A percentile compares a stretch with the other conserved stretches of the same genome.
Conservation (phyloP, 2,329 filamentous ascomycete species). For the Sarocladiaceae sp. region DNA sequence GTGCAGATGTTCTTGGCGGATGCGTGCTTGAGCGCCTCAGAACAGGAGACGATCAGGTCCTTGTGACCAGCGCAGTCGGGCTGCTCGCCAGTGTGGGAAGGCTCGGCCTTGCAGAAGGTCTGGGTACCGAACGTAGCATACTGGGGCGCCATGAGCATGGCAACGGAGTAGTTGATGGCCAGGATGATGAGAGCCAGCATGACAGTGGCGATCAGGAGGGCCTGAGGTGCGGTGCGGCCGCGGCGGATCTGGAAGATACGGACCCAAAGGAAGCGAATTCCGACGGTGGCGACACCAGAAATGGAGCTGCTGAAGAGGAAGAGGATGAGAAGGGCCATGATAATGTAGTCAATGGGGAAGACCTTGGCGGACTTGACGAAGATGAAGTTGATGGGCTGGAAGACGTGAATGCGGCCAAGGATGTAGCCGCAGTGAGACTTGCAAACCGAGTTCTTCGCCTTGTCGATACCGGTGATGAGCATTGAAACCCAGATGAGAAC, state of each 20-base stretch:
- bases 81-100: conserved; percentile 54
- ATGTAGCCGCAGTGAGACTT: conserved; percentile 89
- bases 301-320: conserved; percentile 87
- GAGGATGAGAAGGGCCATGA: conserved; percentile 78
- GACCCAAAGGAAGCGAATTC: conserved; percentile 95
- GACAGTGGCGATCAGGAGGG: conserved; percentile 82
- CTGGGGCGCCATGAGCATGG: conserved; percentile 91
- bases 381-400: conserved; percentile 74
- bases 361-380: conserved; percentile 67
- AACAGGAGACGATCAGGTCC: conserved; percentile 73
- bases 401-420: conserved; percentile 77
- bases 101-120: conserved; percentile 77
- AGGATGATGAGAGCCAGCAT: conserved; percentile 85
- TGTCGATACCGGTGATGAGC: conserved; percentile 93
- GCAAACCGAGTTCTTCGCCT: conserved; percentile 91
- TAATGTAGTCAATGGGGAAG: conserved; percentile 87
- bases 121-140: conserved; percentile 93
- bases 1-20: conserved; percentile 79
- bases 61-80: conserved; percentile 69
- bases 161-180: conserved; percentile 86
- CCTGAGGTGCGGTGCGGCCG: conserved; percentile 85
- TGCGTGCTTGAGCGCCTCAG: conserved; percentile 65
- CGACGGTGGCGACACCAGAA: conserved; percentile 76
- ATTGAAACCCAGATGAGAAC: conserved; percentile 82
- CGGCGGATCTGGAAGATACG: conserved; percentile 86